phyloP scores from a whole-genome alignment of 1,284 basidiomycete genomes.

The Coniferiporia weirii region DNA sequence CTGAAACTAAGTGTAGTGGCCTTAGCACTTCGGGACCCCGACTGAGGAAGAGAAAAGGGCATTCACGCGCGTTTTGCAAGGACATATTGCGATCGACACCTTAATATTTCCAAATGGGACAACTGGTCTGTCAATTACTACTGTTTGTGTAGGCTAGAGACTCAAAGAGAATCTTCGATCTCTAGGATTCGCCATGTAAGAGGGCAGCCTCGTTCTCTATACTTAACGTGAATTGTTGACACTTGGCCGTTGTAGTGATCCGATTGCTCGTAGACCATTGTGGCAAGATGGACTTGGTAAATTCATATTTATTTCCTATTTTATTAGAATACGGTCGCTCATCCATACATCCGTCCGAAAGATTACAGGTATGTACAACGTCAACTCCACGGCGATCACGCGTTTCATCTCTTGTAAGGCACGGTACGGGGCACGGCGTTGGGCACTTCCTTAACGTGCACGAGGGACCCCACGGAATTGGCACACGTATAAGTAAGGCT shows the following conservation, averaged over 20 bases:
- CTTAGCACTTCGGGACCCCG: slow-evolving; percentile 86
- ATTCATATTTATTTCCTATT: slow-evolving; percentile 17
- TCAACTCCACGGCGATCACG: slow-evolving; percentile 32
- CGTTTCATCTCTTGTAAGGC: slow-evolving; percentile 37
- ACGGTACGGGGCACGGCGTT: slow-evolving; percentile 92
- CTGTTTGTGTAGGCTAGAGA: not conserved
- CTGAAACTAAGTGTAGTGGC: not conserved
- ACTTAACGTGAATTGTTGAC: slow-evolving; percentile 1
- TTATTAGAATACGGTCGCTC: not conserved
- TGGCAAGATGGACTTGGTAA: slow-evolving; percentile 90
- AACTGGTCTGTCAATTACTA: slow-evolving; percentile 47
- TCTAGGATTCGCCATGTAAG: slow-evolving; percentile 2
- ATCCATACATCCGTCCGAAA: slow-evolving; percentile 15
- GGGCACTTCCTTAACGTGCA: slow-evolving; percentile 93
- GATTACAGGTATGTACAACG: slow-evolving; percentile 37
- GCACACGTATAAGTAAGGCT: slow-evolving; percentile 61
- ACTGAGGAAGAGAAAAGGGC: slow-evolving; percentile 79
- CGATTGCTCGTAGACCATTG: slow-evolving; percentile 76
- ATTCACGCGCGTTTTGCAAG: slow-evolving; percentile 93
- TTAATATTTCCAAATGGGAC: slow-evolving; percentile 86
- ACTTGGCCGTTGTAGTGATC: slow-evolving; percentile 53
- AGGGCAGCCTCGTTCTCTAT: not conserved
- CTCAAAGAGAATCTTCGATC: not conserved
- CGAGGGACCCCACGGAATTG: slow-evolving; percentile 90
- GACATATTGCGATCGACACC: slow-evolving; percentile 88